Base-by-base conservation (phyloP, 306 rosid genomes). In the Vigna hirtella region DNA sequence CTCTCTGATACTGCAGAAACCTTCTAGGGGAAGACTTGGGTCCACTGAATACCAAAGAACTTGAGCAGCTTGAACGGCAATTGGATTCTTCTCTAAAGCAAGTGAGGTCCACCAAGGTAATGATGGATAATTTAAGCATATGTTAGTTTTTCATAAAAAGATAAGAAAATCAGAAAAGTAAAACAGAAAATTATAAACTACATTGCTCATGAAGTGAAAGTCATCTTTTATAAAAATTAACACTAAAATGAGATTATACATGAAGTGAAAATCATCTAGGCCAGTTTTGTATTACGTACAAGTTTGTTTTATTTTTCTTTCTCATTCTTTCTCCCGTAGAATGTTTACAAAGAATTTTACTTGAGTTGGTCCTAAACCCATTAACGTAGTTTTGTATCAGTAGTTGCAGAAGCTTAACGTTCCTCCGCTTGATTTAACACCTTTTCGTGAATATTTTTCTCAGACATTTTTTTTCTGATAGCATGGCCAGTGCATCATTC, bases 1-100 rank as follows among this genome's bases (percentile, higher is more conserved):
- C 36, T 18, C 18, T 8, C 18, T 8, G 30, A 7, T 45, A 11
- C 7, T 80, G 77, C 75, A 93, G 98, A 81, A 90, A 93, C 73
- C 98, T 95, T 81, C 89, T 95, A 15, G 99, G 99, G 52, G 99
- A 95, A 76, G 98, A 95, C 38, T 69, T 95, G 81, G 98, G 98
- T 24, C 98, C 94, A 16, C 74, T 95, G 40, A 85, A 85, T 85
- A 80, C 97, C 45, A 93, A 90, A 76, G 99, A 95, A 56, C 97
- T 95, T 49, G 99, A 95, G 85, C 97, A 93, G 91, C 94, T 95
- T 77, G 99, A 95, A 86, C 79, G 94, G 68, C 99, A 95, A 83
- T 86, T 95, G 32, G 99, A 93, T 77, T 79, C 93, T 59, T 91
- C 99, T 69, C 86, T 95, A 76, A 95, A 93, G 88, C 94, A 86